These are phyloP conservation scores for Quillaja saponaria DNA, from an alignment of 306 rosid genomes.

Conservation along the genomic window DNA sequence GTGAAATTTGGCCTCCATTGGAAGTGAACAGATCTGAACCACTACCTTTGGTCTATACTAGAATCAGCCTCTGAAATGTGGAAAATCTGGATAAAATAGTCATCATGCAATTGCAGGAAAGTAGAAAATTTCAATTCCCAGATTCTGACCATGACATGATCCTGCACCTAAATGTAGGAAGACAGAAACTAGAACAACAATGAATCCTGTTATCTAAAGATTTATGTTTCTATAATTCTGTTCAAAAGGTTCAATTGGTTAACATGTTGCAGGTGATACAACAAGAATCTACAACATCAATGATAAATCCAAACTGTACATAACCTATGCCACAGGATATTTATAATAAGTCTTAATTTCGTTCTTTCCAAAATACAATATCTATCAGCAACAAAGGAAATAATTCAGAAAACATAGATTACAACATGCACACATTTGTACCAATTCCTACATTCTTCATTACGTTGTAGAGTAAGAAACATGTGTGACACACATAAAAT, in stretches of 20 bases:
- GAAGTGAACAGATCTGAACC: background rate
- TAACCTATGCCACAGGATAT: too few relatives aligned
- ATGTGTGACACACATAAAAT: too few relatives aligned
- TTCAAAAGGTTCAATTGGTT: too few relatives aligned
- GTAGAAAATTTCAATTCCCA: background rate
- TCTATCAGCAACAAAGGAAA: background rate
- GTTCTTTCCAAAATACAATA: background rate
- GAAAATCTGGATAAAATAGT: background rate
- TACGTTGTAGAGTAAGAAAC: background rate
- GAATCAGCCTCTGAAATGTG: conserved; percentile 2
- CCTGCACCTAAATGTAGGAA: too few relatives aligned
- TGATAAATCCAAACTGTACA: too few relatives aligned
- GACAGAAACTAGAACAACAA: too few relatives aligned
- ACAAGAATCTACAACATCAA: too few relatives aligned
- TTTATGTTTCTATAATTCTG: too few relatives aligned
- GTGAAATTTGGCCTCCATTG: background rate
- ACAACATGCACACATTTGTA: background rate
- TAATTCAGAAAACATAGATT: background rate
- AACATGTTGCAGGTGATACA: too few relatives aligned
- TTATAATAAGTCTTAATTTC: too few relatives aligned
- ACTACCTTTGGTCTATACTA: background rate
- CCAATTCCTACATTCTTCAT: background rate
- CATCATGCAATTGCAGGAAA: background rate
- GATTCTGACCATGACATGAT: too few relatives aligned
- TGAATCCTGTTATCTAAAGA: too few relatives aligned